A percentile compares a stretch with the other conserved stretches of the same genome.
These are phyloP conservation scores for Quercus wislizeni DNA, from an alignment of 306 rosid species.

Conservation along the genomic window DNA sequence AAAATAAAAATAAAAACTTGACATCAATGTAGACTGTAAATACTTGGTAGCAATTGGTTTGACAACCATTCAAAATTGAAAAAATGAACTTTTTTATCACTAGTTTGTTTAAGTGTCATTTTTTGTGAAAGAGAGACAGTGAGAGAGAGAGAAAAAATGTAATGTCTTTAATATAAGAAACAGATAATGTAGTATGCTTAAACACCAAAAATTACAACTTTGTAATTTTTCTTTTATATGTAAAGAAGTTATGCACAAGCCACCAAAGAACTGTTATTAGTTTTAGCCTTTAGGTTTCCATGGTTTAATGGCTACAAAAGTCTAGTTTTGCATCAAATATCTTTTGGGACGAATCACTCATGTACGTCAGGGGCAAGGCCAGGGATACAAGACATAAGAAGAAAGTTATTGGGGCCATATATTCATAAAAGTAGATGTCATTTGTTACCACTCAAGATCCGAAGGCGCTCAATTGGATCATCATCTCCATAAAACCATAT, in stretches of 20 bases:
- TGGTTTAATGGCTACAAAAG: background rate
- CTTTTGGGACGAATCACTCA: background rate
- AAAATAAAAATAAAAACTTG: background rate
- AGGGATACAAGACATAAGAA: background rate
- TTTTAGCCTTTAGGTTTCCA: background rate
- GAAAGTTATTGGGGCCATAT: background rate
- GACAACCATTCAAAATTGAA: background rate
- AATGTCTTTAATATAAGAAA: background rate
- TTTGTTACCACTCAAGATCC: constrained; percentile 68
- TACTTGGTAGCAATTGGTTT: background rate
- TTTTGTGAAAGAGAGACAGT: background rate
- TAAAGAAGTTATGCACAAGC: background rate
- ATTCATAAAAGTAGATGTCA: constrained; percentile 4
- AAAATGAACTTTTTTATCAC: background rate
- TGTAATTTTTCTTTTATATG: background rate
- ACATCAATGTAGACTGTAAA: background rate
- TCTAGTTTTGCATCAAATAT: background rate
- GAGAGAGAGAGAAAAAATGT: background rate
- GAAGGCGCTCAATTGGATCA: constrained; percentile 87
- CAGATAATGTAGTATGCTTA: background rate
- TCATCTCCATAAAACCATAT: constrained; percentile 99
- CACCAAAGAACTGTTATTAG: background rate
- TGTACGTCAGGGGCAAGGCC: background rate
- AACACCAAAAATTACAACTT: background rate
- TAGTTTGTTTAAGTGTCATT: background rate